Conservation (phyloP, 2,329 filamentous ascomycete species). For the Epichloe sibirici region DNA sequence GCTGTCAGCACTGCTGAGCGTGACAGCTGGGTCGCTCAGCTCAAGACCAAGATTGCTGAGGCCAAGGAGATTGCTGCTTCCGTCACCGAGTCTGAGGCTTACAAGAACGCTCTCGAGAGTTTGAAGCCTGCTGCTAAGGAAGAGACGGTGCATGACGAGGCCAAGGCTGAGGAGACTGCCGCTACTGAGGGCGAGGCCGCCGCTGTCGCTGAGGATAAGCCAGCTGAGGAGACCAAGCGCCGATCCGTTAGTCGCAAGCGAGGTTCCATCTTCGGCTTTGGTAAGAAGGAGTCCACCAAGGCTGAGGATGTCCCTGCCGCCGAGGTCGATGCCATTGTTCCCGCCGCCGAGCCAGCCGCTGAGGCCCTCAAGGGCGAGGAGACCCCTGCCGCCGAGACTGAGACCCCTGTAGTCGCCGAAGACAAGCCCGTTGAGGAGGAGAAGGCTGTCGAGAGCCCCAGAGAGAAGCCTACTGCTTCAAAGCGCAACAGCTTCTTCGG, state of each 20-base stretch:
- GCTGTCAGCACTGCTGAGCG: slow-evolving; percentile 62
- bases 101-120: slow-evolving; percentile 75
- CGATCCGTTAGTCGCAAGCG: slow-evolving; percentile 56
- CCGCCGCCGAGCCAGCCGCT: slow-evolving; percentile 23
- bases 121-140: slow-evolving; percentile 32
- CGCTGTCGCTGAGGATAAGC: slow-evolving; percentile 20
- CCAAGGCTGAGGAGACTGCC: slow-evolving; percentile 18
- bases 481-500: slow-evolving; percentile 49
- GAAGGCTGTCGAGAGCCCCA: slow-evolving; percentile 27
- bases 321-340: slow-evolving; percentile 20
- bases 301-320: slow-evolving; percentile 21
- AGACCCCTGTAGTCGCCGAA: slow-evolving; percentile 16
- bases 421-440: slow-evolving; percentile 24
- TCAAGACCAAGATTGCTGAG: slow-evolving; percentile 73
- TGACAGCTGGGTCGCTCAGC: slow-evolving; percentile 79
- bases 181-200: slow-evolving; percentile 16
- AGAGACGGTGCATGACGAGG: slow-evolving; percentile 18
- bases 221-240: slow-evolving; percentile 43
- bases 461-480: slow-evolving; percentile 36
- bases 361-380: slow-evolving; percentile 25
- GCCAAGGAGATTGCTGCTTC: slow-evolving; percentile 68
- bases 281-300: slow-evolving; percentile 35
- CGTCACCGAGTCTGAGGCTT: slow-evolving; percentile 68
- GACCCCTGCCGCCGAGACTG: slow-evolving; percentile 22
- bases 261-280: slow-evolving; percentile 49